Evolutionary conservation across 2,329 filamentous ascomycete species (phyloP).

Genomic region (Fusarium guadeloupense): DNA sequence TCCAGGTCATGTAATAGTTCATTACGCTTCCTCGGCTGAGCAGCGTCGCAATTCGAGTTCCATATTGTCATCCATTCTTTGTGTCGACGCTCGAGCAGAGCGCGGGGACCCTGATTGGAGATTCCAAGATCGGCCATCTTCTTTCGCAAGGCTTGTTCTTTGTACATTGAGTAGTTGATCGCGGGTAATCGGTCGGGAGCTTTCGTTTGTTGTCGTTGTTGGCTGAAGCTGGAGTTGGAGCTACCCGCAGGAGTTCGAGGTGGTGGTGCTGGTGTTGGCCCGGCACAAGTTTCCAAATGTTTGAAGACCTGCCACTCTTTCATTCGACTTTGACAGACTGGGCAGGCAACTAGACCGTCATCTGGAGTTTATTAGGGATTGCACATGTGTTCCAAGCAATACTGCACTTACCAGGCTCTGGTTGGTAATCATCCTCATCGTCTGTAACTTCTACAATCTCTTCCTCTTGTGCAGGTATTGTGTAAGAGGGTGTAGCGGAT

Average conservation of each 20-base stretch:
- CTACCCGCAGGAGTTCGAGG: slow-evolving; percentile 8
- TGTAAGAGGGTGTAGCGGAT: slow-evolving; percentile 46
- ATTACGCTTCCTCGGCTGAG: slow-evolving; percentile 71
- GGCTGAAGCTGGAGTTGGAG: slow-evolving; percentile 24
- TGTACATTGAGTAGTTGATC: slow-evolving; percentile 88
- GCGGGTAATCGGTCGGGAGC: slow-evolving; percentile 74
- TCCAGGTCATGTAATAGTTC: slow-evolving; percentile 84
- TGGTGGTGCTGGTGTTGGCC: slow-evolving; percentile 45
- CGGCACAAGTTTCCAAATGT: slow-evolving; percentile 77
- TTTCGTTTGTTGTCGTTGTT: slow-evolving; percentile 47
- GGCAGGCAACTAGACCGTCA: slow-evolving; percentile 83
- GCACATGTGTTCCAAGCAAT: background rate
- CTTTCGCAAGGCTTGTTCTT: slow-evolving; percentile 78
- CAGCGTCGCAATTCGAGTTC: slow-evolving; percentile 96
- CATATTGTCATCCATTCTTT: slow-evolving; percentile 94
- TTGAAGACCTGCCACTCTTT: slow-evolving; percentile 78
- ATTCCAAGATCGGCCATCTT: slow-evolving; percentile 86
- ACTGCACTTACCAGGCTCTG: slow-evolving; percentile 40
- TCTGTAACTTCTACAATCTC: slow-evolving; percentile 42
- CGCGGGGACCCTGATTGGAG: slow-evolving; percentile 72
- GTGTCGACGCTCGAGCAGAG: slow-evolving; percentile 80
- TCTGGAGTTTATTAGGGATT: slow-evolving; percentile 52
- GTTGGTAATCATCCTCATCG: slow-evolving; percentile 46
- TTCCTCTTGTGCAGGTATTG: slow-evolving; percentile 26
- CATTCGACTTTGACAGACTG: slow-evolving; percentile 82